Base-by-base conservation (phyloP, 1,284 basidiomycete species). In the Schizophyllum commune region DNA sequence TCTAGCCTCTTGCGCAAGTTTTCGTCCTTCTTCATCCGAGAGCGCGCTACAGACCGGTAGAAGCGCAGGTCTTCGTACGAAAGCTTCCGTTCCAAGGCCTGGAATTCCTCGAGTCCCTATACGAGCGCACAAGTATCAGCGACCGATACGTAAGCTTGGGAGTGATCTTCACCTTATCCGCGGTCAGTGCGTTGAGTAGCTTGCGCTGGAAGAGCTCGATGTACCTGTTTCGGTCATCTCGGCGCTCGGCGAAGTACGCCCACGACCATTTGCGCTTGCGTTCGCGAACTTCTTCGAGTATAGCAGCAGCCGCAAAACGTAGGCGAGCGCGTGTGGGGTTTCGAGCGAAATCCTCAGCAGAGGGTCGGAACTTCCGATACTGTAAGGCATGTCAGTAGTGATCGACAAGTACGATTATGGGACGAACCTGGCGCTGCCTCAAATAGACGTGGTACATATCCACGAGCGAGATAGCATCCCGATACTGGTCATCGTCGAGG, bases 401-500 rank as follows among this genome's bases (percentile, higher is more conserved):
- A 8, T 54, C 33, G 57, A 47, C n/a, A 32, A 39, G 20, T 32
- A 53, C 55, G 19, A 20, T 17, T 52, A 58, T 56, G 32, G 32
- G 21, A 69, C 76, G 67, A 71, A 91, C 90, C 79, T 94, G 92
- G 64, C 91, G 90, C 66, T 93, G 92, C 60, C 97, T 87, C 56
- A 89, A 83, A 75, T 96, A 98, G 65, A 99, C 92, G 72, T 99
- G 96, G 75, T 98, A 98, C 81, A 98, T 94, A 72, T 99, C 96
- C 63, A 96, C 80, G 59, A 99, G 84, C 20, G 93, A 96, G 65
- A 99, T 92, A 13, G 85, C 87, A 73, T 99, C 95, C 56, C 94
- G 86, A 72, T 99, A 99, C 74, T 99, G 98, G 67, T 96, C 86
- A 66, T 95, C 88, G 71, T 99, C 96, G 61, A 99, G 77, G 11